Evolutionary conservation across 2,329 filamentous ascomycete genomes (phyloP), one percentile per base, ranked within the genome.

Genomic region (Ophiosphaerella korrae): DNA sequence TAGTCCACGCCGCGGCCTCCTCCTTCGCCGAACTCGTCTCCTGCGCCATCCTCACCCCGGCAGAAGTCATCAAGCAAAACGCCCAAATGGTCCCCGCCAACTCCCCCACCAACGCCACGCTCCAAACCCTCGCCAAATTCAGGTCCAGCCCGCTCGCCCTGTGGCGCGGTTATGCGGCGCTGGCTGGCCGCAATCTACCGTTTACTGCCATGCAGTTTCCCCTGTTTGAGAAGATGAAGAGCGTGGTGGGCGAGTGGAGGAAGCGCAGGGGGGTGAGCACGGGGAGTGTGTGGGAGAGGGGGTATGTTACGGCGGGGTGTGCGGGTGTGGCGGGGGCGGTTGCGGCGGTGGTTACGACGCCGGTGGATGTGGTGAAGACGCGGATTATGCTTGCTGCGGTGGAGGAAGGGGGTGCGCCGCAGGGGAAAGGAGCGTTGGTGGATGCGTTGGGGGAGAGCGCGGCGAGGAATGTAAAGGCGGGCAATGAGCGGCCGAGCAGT

Each of bases 1-100:
- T 91, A 8, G 82, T 92, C 48, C 88, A 96, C 69, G 83, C 88
- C 5, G 74, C 83, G 3, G 88, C 91, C 11, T 95, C 90, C 1
- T 87, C 86, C 2, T 75, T 85, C 13, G 92, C 88, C 1, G 92
- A 97, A 74, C 83, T 92, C 60, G 89, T 91, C 3, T 92, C 90
- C 5, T 96, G 92, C 68, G 80, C 91, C 16, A 89, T 96, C 53
- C 83, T 96, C 32, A 93, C 92, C 0, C 92, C 92, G 0, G 90
- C 91, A 12, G 92, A 96, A 71, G 90, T 96, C 7, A 84, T 96
- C 57, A 96, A 97, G 76, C 92, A 96, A 70, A 96, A 96, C 73
- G 91, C 92, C 0, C 92, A 96, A 73, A 92, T 96, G 82, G 79
- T 94, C 1, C 50, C 80, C 38, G 49, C 58, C 2, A 46, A 44